phyloP scores from a whole-genome alignment of 2,329 filamentous ascomycete species.

The Colletotrichum sp. region DNA sequence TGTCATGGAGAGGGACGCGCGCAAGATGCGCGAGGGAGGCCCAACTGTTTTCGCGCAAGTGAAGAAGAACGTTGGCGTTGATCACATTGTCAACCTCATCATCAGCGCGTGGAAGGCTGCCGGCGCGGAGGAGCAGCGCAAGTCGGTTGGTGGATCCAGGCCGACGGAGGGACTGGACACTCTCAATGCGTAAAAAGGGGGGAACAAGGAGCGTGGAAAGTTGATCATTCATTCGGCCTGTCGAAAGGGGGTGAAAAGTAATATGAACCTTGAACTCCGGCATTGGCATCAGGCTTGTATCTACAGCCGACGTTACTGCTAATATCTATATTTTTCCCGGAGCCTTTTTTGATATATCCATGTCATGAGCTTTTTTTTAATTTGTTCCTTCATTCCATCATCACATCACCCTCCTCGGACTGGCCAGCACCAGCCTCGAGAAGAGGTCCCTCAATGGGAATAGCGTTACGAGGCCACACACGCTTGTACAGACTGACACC shows the following conservation, averaged over 20 bases:
- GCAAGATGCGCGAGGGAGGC: slow-evolving; percentile 94
- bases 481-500: slow-evolving; percentile 90
- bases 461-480: slow-evolving; percentile 77
- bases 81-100: slow-evolving; percentile 87
- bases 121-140: slow-evolving; percentile 71
- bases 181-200: slow-evolving; percentile 28
- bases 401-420: slow-evolving; percentile 33
- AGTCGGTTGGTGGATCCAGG: slow-evolving; percentile 59
- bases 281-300: slow-evolving; percentile 14
- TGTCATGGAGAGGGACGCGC: slow-evolving; percentile 94
- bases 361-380: slow-evolving; percentile 23
- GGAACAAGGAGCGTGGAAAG: background rate
- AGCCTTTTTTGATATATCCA: slow-evolving; percentile 1
- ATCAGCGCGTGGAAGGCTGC: slow-evolving; percentile 91
- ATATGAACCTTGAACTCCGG: slow-evolving; percentile 6
- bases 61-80: slow-evolving; percentile 86
- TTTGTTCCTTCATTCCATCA: slow-evolving; percentile 43
- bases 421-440: slow-evolving; percentile 35
- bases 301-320: slow-evolving; percentile 13
- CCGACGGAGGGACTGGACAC: slow-evolving; percentile 61
- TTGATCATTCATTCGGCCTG: background rate
- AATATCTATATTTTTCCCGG: slow-evolving; percentile 12
- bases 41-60: slow-evolving; percentile 97
- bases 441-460: slow-evolving; percentile 47
- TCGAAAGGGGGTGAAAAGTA: background rate